Evolutionary conservation across 2,329 filamentous ascomycete species (phyloP), one percentile per base, ranked within the genome.

Genomic region (Alternaria gaisen): DNA sequence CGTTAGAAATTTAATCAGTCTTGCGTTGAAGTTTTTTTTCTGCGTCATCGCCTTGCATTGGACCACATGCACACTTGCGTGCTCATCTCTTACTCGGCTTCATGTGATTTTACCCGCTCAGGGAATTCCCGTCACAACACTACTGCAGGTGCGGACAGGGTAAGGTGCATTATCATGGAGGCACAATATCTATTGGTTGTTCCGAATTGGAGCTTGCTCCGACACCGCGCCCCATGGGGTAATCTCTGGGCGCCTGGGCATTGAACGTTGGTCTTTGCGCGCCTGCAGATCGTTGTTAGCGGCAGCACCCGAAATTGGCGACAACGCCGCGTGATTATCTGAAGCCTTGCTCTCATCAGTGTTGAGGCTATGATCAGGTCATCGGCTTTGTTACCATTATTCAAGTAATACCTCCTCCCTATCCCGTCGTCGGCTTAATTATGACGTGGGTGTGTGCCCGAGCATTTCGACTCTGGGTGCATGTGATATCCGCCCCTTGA

Each of bases 141-240:
- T 53, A 60, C 41, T 42, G 57, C 51, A 52, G 46, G 53, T 38
- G 57, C 46, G 18, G 34, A 32, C 42, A n/a, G 20, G 24, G 12
- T n/a, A 30, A 32, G 40, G 22, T 32, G 40, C 24, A 22, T 30
- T 28, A 26, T 26, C 48, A 36, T 18, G 34, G 48, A 55, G 20
- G 53, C 43, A 55, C 44, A 30, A 43, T 38, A 52, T 59, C 61
- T 58, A 63, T 69, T 61, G 56, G 36, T 24, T 40, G 41, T n/a
- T 64, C 64, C 41, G 50, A 71, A 61, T 28, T 44, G 65, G 64
- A 38, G 42, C 12, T 58, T 54, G 5, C 58, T 63, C 67, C 68
- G 68, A 48, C 40, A 54, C 56, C 11, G 26, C 40, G 53, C 63
- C 57, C 56, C 53, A 60, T 60, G 60, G 61, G 56, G 47, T 30